These are phyloP conservation scores for Nothophaeocryptopus gaeumannii DNA, from an alignment of 2,329 filamentous ascomycete species.

Conservation along the genomic window DNA sequence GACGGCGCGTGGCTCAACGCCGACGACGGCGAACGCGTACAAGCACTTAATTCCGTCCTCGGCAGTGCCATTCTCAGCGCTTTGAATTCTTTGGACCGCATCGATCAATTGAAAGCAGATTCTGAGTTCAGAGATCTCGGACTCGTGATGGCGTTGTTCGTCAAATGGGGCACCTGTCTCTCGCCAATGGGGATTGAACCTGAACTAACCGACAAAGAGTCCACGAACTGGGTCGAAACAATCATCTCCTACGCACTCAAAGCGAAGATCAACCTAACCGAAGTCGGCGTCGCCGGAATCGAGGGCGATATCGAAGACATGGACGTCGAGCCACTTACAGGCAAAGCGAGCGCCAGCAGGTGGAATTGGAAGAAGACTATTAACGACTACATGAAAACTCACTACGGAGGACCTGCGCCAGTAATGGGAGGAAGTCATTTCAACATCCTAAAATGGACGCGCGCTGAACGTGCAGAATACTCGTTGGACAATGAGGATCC, in stretches of 20 bases:
- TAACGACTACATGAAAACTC: not conserved
- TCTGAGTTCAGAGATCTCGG: constrained; percentile 10
- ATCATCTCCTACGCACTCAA: constrained; percentile 7
- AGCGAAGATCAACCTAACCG: constrained; percentile 6
- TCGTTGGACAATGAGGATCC: constrained; percentile 19
- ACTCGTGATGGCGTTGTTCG: constrained; percentile 8
- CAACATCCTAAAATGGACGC: constrained; percentile 17
- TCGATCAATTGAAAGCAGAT: constrained; percentile 5
- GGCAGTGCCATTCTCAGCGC: constrained; percentile 7
- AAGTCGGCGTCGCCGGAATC: constrained; percentile 3
- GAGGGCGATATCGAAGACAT: not conserved
- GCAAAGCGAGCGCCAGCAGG: not conserved
- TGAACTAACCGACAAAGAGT: not conserved
- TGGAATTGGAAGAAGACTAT: constrained; percentile 6
- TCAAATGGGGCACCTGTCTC: not conserved
- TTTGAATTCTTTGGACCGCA: constrained; percentile 1
- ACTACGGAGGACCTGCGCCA: not conserved
- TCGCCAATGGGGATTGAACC: not conserved
- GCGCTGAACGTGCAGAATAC: constrained; percentile 11
- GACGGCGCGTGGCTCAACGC: not conserved
- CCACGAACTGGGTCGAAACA: constrained; percentile 3
- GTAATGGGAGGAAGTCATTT: constrained; percentile 14
- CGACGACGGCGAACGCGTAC: constrained; percentile 6
- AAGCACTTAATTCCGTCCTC: not conserved
- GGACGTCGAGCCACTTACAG: not conserved